Base-by-base conservation (phyloP, 805 yeast genomes). In the Metschnikowia noctiluminum region DNA sequence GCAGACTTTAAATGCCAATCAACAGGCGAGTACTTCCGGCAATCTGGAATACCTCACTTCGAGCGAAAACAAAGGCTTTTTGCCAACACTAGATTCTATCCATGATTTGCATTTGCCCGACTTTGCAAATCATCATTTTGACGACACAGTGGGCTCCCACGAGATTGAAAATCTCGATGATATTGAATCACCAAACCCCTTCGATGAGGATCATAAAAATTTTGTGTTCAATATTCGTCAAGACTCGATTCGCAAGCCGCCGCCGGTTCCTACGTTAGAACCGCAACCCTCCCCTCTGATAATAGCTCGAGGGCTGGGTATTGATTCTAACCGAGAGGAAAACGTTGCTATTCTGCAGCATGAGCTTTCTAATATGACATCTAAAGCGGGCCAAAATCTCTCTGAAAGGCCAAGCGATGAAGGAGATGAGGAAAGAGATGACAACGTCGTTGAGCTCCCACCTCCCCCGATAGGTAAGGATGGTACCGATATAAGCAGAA, bases 241-340 rank as follows among this genome's bases (percentile, higher is more conserved):
- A 21, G 46, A 46, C 10, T 71, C 76, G 2, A 53, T 71, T 13
- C 61, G 76, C 37, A 71, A 69, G 42, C 74, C 76, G 0, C 74
- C 75, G 6, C 46, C 53, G 13, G 37, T 38, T 6, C 27, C n/a
- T 14, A 28, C 28, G 16, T 5, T 7, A 7, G 15, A 21, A 32
- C 21, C 15, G 8, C 13, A n/a, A 13, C 27, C 6, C 2, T 26
- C 38, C 3, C 32, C 27, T 30, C 30, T 26, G 13, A 16, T 11
- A 7, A 1, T 5, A n/a, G 15, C 27, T 31, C 38, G 35, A 26
- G 38, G 35, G 16, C 38, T 1, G n/a, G 7, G n/a, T 26, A 7
- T 6, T 21, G 26, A 26, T 5, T 11, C 34, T 31, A 31, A 31
- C 13, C 13, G 11, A 3, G 34, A 31, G 13, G 34, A 2, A 7